Evolutionary conservation across 257 asterid genomes (phyloP), one percentile per base, ranked within the genome.

Genomic region (Ehretia macrophylla): DNA sequence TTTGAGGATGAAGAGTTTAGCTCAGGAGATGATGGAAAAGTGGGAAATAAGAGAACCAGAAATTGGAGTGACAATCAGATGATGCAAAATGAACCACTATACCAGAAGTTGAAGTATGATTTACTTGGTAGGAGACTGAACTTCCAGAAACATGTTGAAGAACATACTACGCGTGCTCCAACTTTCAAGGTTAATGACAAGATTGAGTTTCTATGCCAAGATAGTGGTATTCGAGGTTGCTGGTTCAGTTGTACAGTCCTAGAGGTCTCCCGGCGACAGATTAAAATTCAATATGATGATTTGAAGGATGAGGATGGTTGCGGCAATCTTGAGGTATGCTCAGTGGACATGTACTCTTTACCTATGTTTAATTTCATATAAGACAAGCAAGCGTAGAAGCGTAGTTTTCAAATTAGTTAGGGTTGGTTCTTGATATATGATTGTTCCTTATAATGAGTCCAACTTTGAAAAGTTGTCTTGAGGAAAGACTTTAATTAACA

Each of bases 211-310:
- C 84, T 93, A 58, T 83, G 92, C 77, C 97, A 81, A 75, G 99
- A 93, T 78, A 90, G 99, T 64, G 99, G 99, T 39, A 75, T 93
- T 52, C 93, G 99, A 56, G 99, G 99, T 48, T 93, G 99, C 76
- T 93, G 99, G 99, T 93, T 93, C 74, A 82, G 84, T 75, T 87
- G 97, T 76, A 77, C 84, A 0, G 74, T 87, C 22, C 53, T 80
- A 54, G 94, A 85, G 82, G 69, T 85, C 49, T 80, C 93, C 22
- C 75, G 73, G 72, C 79, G 71, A 67, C 91, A 78, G 77, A 66
- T 93, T 62, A 93, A 81, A 63, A 68, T 93, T 57, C 70, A 65
- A 10, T 87, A 89, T 55, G 88, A 87, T 66, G 97, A 93, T 69
- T 39, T 89, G 14, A 79, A 68, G 77, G 97, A 85, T 68, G 96